A percentile compares a stretch with the other conserved stretches of the same genome.
These are phyloP conservation scores for Cutaneotrichosporon spelunceum DNA, from an alignment of 1,284 basidiomycete species.

Conservation along the genomic window DNA sequence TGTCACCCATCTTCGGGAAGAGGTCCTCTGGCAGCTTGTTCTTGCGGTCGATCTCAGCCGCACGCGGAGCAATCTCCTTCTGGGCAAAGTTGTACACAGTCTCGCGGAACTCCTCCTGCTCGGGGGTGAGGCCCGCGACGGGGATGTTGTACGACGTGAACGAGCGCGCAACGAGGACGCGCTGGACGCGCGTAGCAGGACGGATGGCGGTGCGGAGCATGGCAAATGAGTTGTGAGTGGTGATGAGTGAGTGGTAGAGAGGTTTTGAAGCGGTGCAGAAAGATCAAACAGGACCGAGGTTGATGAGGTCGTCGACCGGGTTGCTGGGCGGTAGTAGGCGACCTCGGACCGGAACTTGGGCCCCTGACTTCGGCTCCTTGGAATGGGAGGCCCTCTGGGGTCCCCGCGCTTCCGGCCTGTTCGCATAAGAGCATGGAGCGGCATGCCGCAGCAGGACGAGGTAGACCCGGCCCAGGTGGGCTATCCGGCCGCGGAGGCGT, in stretches of 20 bases:
- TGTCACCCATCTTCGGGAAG: slow-evolving; percentile 82
- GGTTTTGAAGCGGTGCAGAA: neutral
- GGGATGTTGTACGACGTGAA: slow-evolving; percentile 63
- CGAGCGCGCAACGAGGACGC: slow-evolving; percentile 12
- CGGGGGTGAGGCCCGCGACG: slow-evolving; percentile 75
- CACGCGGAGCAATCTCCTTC: slow-evolving; percentile 74
- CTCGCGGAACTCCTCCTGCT: slow-evolving; percentile 80
- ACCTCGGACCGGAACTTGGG: slow-evolving; percentile 10
- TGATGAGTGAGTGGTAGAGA: neutral
- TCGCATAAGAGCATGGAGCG: neutral
- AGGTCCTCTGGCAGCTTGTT: slow-evolving; percentile 79
- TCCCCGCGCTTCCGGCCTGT: neutral
- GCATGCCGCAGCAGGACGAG: neutral
- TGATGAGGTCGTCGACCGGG: neutral
- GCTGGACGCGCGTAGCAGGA: neutral
- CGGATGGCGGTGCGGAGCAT: neutral
- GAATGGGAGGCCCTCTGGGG: neutral
- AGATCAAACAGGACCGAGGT: neutral
- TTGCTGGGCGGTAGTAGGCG: slow-evolving; percentile 4
- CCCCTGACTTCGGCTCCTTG: neutral
- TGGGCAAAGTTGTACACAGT: slow-evolving; percentile 73
- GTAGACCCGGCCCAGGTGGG: neutral
- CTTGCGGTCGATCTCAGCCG: slow-evolving; percentile 75
- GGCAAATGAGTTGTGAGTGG: neutral
- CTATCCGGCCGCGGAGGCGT: neutral